Evolutionary conservation across 495 filamentous ascomycete genomes (phyloP).

Genomic region (Lasiosphaeria miniovina): DNA sequence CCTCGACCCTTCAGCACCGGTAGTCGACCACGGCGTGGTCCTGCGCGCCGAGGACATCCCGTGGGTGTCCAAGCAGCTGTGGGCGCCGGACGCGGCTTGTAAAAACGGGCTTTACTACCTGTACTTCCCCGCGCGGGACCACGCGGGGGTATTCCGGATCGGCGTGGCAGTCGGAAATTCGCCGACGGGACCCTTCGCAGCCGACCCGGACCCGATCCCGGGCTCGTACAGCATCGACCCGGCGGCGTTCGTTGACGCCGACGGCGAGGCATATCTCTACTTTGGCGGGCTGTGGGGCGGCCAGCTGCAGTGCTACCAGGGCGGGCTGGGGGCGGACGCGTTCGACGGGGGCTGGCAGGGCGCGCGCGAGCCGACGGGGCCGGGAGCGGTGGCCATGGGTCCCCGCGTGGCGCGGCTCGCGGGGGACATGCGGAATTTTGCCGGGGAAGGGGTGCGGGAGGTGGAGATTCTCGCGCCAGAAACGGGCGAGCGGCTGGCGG

Average conservation of each 20-base stretch:
- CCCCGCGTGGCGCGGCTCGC: slow-evolving; percentile 60
- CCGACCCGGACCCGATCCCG: slow-evolving; percentile 56
- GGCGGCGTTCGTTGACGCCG: slow-evolving; percentile 61
- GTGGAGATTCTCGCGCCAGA: slow-evolving; percentile 56
- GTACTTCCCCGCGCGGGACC: slow-evolving; percentile 62
- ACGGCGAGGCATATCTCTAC: slow-evolving; percentile 59
- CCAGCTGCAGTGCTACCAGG: slow-evolving; percentile 57
- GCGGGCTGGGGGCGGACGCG: slow-evolving; percentile 28
- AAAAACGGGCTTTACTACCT: slow-evolving; percentile 62
- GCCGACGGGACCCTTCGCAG: slow-evolving; percentile 56
- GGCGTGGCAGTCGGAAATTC: slow-evolving; percentile 53
- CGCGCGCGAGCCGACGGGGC: slow-evolving; percentile 54
- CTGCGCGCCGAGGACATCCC: slow-evolving; percentile 53
- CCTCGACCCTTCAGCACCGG: slow-evolving; percentile 46
- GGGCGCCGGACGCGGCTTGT: slow-evolving; percentile 61
- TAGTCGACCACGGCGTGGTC: slow-evolving; percentile 59
- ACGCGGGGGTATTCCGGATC: slow-evolving; percentile 61
- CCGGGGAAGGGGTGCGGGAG: slow-evolving; percentile 41
- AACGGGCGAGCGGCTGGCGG: slow-evolving; percentile 53
- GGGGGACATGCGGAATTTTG: slow-evolving; percentile 61
- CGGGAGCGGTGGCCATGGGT: slow-evolving; percentile 46
- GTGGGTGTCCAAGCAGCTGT: slow-evolving; percentile 63
- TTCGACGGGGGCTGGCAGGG: slow-evolving; percentile 51
- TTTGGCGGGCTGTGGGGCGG: slow-evolving; percentile 72
- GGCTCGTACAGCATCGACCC: slow-evolving; percentile 64